Evolutionary conservation across 306 rosid species (phyloP).

Genomic region (Hippophae gyantsensis): DNA sequence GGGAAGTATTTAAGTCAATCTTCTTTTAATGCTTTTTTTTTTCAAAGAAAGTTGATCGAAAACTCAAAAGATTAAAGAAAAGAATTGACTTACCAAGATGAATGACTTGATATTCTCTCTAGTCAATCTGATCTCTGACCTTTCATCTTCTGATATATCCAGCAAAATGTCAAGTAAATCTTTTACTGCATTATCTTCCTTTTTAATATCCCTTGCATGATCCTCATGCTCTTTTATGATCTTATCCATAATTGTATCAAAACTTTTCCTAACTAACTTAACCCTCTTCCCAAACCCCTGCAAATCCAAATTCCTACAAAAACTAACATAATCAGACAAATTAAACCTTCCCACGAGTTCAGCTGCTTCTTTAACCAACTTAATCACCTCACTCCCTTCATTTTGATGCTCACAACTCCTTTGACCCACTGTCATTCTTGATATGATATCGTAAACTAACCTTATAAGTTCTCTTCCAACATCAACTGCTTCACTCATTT

Average conservation of each 20-base stretch:
- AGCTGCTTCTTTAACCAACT: slow-evolving; percentile 28
- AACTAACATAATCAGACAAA: slow-evolving; percentile 46
- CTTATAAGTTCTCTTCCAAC: slow-evolving; percentile 31
- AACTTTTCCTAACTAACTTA: slow-evolving; percentile 23
- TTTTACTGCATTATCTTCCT: slow-evolving; percentile 7
- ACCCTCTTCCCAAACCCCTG: slow-evolving; percentile 35
- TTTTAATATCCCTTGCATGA: slow-evolving; percentile 14
- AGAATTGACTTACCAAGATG: slow-evolving; percentile 27
- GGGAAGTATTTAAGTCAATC: too few relatives aligned
- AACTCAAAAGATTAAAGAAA: too few relatives aligned
- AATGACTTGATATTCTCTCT: slow-evolving; percentile 53
- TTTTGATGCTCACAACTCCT: slow-evolving; percentile 23
- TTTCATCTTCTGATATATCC: slow-evolving; percentile 29
- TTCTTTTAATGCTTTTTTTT: too few relatives aligned
- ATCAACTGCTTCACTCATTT: slow-evolving; percentile 22
- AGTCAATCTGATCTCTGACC: slow-evolving; percentile 35
- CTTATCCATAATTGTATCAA: slow-evolving; percentile 46
- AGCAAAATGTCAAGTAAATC: slow-evolving; percentile 49
- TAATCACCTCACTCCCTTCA: slow-evolving; percentile 26
- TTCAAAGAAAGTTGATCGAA: too few relatives aligned
- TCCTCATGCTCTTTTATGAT: slow-evolving; percentile 36
- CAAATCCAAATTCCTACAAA: slow-evolving; percentile 42
- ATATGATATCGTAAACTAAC: slow-evolving; percentile 30
- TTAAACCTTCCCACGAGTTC: slow-evolving; percentile 39
- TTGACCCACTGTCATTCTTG: slow-evolving; percentile 37